A percentile compares a stretch with the other conserved stretches of the same genome.
phyloP scores from a whole-genome alignment of 2,329 filamentous ascomycete genomes.

The Arthrinium phaeospermum region DNA sequence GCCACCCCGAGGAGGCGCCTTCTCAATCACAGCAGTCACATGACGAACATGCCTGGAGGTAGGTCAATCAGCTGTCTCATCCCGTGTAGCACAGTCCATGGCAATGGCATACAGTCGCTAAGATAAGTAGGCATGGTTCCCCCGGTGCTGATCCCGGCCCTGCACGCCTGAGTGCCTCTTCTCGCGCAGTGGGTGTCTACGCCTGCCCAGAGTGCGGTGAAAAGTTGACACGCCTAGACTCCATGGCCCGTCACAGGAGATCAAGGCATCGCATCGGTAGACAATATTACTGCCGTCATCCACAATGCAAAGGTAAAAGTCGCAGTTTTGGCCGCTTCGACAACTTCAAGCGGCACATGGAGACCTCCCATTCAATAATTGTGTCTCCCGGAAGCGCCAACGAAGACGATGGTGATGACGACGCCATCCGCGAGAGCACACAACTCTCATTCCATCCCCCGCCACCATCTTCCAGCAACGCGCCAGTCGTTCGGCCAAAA shows the following conservation, averaged over 20 bases:
- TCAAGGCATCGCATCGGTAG: conserved; percentile 10
- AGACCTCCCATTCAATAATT: neutral
- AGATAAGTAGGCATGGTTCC: neutral
- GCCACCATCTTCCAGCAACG: neutral
- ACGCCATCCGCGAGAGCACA: neutral
- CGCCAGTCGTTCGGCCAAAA: neutral
- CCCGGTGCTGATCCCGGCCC: neutral
- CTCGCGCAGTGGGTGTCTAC: conserved; percentile 1
- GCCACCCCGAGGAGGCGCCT: neutral
- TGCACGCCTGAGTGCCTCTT: neutral
- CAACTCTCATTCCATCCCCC: neutral
- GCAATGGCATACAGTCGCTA: neutral
- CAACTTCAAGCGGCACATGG: conserved; percentile 18
- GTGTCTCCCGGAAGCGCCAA: conserved; percentile 1
- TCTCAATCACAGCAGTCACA: neutral
- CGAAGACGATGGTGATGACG: neutral
- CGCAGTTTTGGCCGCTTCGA: conserved; percentile 14
- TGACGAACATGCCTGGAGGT: conserved; percentile 12
- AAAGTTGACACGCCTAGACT: conserved; percentile 9
- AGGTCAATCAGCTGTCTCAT: neutral
- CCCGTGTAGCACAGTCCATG: neutral
- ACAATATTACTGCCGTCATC: conserved; percentile 1
- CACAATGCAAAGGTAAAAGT: conserved; percentile 10
- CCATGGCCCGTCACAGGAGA: conserved; percentile 11
- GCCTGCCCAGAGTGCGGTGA: conserved; percentile 16